A percentile compares a stretch with the other conserved stretches of the same genome.
Conservation (phyloP, 2,329 filamentous ascomycete genomes). For the Onygena corvina region DNA sequence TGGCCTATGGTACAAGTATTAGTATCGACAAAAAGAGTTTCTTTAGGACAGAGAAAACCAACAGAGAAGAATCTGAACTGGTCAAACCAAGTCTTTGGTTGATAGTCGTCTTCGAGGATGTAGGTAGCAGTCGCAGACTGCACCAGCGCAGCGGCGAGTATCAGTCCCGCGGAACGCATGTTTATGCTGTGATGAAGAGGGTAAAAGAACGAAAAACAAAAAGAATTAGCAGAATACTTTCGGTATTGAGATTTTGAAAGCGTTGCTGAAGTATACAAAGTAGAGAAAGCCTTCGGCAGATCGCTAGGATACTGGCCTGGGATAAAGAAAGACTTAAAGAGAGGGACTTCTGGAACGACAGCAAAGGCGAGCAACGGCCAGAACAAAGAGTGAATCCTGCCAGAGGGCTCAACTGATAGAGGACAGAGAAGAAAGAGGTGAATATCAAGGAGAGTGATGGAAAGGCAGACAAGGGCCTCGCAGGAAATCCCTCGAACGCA, state of each 20-base stretch:
- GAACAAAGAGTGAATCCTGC: background rate
- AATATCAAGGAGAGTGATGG: background rate
- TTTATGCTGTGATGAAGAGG: background rate
- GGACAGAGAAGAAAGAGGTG: background rate
- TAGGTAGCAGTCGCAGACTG: slow-evolving; percentile 18
- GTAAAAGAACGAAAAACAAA: background rate
- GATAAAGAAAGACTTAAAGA: background rate
- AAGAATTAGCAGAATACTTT: background rate
- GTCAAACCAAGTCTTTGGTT: slow-evolving; percentile 35
- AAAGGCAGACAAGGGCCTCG: no score
- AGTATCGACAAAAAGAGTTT: background rate
- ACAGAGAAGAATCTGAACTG: slow-evolving; percentile 43
- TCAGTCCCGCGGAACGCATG: slow-evolving; percentile 26
- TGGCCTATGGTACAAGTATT: slow-evolving; percentile 20
- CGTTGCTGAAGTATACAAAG: no score
- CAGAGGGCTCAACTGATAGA: background rate
- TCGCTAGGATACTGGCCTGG: no score
- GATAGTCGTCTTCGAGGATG: slow-evolving; percentile 15
- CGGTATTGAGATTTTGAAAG: no score
- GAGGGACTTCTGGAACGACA: background rate
- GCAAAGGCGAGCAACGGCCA: background rate
- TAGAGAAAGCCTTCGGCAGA: no score
- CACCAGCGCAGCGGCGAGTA: slow-evolving; percentile 39
- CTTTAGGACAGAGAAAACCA: slow-evolving; percentile 15
- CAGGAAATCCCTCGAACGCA: no score